Conservation (phyloP, 805 yeast genomes). For the Lipomyces anomalus region DNA sequence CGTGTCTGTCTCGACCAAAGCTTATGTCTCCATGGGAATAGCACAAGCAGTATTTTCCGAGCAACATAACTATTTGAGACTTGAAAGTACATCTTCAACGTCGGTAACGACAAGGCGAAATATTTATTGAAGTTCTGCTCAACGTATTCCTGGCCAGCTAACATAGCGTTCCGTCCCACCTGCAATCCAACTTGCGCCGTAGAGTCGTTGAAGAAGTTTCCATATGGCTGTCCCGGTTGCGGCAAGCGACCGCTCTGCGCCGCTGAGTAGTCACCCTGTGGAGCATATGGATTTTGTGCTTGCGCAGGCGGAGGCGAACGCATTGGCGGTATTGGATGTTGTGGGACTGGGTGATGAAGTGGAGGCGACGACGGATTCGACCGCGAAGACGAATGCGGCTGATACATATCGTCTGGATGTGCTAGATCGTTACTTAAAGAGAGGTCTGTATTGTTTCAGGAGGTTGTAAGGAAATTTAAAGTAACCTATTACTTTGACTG, state of each 20-base stretch:
- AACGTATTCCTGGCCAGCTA: constrained; percentile 72
- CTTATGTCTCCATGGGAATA: constrained; percentile 80
- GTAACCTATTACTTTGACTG: no score
- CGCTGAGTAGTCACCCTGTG: constrained; percentile 24
- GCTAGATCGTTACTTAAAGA: no score
- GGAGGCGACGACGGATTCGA: constrained; percentile 34
- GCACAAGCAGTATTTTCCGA: constrained; percentile 60
- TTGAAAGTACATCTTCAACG: constrained; percentile 80
- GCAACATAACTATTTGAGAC: constrained; percentile 85
- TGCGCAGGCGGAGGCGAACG: constrained; percentile 32
- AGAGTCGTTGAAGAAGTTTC: constrained; percentile 61
- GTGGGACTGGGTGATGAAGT: constrained; percentile 42
- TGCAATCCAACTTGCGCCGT: constrained; percentile 80
- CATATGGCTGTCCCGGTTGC: constrained; percentile 28
- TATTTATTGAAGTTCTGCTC: constrained; percentile 59
- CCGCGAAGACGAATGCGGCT: constrained; percentile 11
- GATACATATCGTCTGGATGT: constrained; percentile 19
- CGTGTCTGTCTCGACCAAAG: constrained; percentile 37
- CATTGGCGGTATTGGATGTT: constrained; percentile 40
- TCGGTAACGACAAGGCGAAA: constrained; percentile 40
- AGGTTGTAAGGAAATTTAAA: no score
- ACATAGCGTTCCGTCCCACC: constrained; percentile 78
- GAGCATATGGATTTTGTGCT: constrained; percentile 24
- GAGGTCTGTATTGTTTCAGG: no score
- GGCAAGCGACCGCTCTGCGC: constrained; percentile 27